phyloP scores from a whole-genome alignment of 495 filamentous ascomycete genomes.

The Usnea hakonensis region DNA sequence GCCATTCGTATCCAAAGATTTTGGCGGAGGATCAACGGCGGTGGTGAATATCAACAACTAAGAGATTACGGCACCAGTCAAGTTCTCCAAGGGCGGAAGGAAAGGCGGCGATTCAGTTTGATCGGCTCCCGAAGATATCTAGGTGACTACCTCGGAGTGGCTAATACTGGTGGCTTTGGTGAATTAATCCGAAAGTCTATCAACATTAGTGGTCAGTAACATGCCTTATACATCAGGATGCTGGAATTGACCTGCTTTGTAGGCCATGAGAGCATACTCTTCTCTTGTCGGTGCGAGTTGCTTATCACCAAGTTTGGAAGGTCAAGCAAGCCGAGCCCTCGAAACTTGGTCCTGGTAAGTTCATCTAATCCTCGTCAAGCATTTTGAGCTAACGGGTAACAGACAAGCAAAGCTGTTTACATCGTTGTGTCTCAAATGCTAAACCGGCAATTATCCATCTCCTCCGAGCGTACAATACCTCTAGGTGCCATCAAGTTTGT shows the following conservation, averaged over 20 bases:
- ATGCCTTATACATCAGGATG: not conserved
- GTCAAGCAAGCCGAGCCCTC: slow-evolving; percentile 84
- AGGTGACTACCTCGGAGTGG: slow-evolving; percentile 90
- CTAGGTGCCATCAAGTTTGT: slow-evolving; percentile 82
- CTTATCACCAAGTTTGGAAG: slow-evolving; percentile 90
- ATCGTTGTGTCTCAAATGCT: slow-evolving; percentile 77
- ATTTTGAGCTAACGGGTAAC: not conserved
- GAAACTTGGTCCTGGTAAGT: slow-evolving; percentile 69
- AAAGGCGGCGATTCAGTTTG: slow-evolving; percentile 81
- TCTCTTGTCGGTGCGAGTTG: slow-evolving; percentile 84
- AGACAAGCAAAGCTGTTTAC: slow-evolving; percentile 78
- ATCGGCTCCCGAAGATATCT: slow-evolving; percentile 87
- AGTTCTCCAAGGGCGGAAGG: slow-evolving; percentile 76
- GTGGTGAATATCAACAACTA: slow-evolving; percentile 76
- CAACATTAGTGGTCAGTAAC: slow-evolving; percentile 44
- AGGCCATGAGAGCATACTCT: slow-evolving; percentile 65
- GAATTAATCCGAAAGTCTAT: slow-evolving; percentile 69
- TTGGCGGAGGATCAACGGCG: slow-evolving; percentile 86
- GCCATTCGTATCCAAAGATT: slow-evolving; percentile 90
- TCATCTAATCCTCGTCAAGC: not conserved
- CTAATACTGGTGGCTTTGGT: slow-evolving; percentile 70
- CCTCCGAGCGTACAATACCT: slow-evolving; percentile 71
- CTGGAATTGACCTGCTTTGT: slow-evolving; percentile 19
- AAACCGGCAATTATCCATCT: slow-evolving; percentile 72
- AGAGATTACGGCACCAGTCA: slow-evolving; percentile 78